Evolutionary conservation across 164 flowering plant species (phyloP).

Genomic region (Dillenia suffruticosa): DNA sequence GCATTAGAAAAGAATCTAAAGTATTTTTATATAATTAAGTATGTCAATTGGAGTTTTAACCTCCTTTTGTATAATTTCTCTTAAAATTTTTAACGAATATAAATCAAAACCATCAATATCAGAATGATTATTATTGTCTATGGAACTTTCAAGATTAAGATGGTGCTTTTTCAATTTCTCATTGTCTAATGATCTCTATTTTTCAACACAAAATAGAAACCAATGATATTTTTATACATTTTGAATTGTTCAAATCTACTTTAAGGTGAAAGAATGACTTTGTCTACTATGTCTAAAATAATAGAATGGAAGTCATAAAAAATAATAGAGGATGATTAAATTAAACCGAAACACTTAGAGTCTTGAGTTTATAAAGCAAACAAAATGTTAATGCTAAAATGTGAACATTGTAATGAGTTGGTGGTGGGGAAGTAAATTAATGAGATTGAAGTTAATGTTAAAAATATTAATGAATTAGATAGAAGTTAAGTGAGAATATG

Average conservation of each 20-base stretch:
- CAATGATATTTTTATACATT: neutral
- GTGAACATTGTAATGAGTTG: too few relatives aligned
- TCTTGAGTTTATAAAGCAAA: too few relatives aligned
- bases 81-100: conserved; percentile 4
- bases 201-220: conserved; percentile 3
- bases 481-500: too few relatives aligned
- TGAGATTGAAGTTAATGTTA: too few relatives aligned
- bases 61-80: neutral
- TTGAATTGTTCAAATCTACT: conserved; percentile 10
- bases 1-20: too few relatives aligned
- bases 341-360: too few relatives aligned
- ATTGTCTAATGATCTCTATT: conserved; percentile 3
- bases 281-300: conserved; percentile 6
- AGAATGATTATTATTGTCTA: neutral
- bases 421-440: too few relatives aligned
- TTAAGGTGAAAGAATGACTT: conserved; percentile 1
- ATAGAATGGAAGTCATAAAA: neutral
- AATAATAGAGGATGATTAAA: too few relatives aligned
- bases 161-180: neutral
- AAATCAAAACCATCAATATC: conserved; percentile 8
- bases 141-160: conserved; percentile 2
- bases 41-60: too few relatives aligned
- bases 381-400: too few relatives aligned
- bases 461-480: too few relatives aligned
- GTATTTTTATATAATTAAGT: too few relatives aligned